Percentiles rank a stretch among this genome's conserved stretches.
Conservation (phyloP, 768 basidiomycete species). For the Leucosporidium creatinivorum region DNA sequence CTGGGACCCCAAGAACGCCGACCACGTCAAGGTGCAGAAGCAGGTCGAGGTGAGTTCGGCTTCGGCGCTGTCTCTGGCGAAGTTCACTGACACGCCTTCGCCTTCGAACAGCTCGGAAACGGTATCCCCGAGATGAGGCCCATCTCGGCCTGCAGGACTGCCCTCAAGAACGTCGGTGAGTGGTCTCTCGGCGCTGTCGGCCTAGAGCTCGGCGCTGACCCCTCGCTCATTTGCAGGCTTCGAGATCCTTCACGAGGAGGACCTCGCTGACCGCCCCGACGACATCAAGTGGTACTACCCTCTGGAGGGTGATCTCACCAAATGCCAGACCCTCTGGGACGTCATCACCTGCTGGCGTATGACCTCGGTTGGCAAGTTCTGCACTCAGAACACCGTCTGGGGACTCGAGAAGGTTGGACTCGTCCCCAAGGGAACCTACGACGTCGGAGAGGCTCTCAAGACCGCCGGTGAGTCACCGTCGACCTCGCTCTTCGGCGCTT, state of each 20-base stretch:
- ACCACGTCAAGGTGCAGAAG: conserved; percentile 85
- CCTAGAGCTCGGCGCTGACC: too few species aligned
- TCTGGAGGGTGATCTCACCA: conserved; percentile 81
- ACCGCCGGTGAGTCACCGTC: conserved; percentile 48
- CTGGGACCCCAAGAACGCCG: conserved; percentile 73
- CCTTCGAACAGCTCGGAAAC: conserved; percentile 56
- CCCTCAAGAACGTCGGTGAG: conserved; percentile 61
- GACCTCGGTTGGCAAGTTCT: conserved; percentile 73
- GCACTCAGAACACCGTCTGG: conserved; percentile 73
- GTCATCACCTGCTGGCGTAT: conserved; percentile 73
- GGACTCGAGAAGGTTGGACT: conserved; percentile 68
- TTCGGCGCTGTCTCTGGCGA: too few species aligned
- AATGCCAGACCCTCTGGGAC: conserved; percentile 92
- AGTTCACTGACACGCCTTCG: conserved; percentile 26
- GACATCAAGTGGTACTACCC: conserved; percentile 79
- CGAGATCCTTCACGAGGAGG: conserved; percentile 81
- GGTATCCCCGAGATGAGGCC: conserved; percentile 97
- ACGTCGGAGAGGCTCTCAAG: conserved; percentile 82
- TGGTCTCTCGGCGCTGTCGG: conserved; percentile 37
- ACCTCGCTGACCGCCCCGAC: conserved; percentile 78
- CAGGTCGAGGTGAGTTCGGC: conserved; percentile 54
- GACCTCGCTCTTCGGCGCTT: background rate
- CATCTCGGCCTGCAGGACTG: conserved; percentile 60
- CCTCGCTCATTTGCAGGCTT: conserved; percentile 43
- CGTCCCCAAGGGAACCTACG: conserved; percentile 84